These are phyloP conservation scores for Aegilops tauschii DNA, from an alignment of 176 grass and related monocot species.

Conservation along the genomic window DNA sequence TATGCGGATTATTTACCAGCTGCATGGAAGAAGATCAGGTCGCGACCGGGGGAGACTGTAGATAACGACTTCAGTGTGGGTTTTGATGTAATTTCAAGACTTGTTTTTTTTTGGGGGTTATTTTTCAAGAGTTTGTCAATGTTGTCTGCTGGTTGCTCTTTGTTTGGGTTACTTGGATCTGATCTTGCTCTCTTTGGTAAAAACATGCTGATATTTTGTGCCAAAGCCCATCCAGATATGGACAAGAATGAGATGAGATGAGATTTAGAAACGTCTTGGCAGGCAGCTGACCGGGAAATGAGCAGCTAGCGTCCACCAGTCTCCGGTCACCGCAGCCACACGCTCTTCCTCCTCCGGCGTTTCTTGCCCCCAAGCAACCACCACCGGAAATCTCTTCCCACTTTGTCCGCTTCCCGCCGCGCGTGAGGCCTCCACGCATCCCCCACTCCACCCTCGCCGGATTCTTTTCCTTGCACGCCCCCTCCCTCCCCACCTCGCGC, in stretches of 20 bases:
- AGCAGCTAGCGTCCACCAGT: not conserved
- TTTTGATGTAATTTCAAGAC: no score
- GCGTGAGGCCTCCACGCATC: constrained; percentile 19
- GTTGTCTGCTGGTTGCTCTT: no score
- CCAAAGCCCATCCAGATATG: no score
- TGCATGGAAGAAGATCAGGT: no score
- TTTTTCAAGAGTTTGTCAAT: no score
- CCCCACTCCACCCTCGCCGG: not conserved
- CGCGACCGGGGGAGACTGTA: no score
- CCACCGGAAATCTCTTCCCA: not conserved
- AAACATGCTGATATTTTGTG: no score
- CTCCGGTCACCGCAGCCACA: not conserved
- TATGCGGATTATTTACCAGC: no score
- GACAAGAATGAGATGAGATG: not conserved
- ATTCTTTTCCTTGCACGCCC: not conserved
- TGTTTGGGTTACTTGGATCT: no score
- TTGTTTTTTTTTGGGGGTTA: no score
- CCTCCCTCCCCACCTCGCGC: not conserved
- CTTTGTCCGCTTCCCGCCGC: not conserved
- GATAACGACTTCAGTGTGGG: no score
- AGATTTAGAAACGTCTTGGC: not conserved
- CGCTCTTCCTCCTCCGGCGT: not conserved
- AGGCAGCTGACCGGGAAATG: not conserved
- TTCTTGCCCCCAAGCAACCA: constrained; percentile 37
- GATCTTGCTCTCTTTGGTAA: no score